These are phyloP conservation scores for Reticulascus tulasneorum DNA, from an alignment of 2,329 filamentous ascomycete species.

Conservation along the genomic window DNA sequence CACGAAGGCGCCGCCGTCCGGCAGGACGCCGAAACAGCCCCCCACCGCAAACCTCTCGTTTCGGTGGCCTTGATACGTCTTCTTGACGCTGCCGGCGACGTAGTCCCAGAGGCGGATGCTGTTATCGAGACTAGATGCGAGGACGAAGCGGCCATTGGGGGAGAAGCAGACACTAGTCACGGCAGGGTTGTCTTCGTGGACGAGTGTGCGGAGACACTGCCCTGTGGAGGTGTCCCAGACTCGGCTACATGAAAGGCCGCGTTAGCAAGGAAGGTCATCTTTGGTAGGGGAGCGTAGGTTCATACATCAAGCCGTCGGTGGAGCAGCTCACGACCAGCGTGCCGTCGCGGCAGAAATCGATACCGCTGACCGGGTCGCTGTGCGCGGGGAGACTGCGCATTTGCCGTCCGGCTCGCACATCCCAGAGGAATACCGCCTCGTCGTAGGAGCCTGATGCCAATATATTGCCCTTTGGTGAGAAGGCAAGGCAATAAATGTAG, in stretches of 20 bases:
- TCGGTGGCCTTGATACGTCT: conserved; percentile 91
- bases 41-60: conserved; percentile 84
- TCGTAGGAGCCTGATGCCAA: conserved; percentile 94
- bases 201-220: conserved; percentile 89
- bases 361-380: conserved; percentile 88
- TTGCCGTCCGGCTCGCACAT: conserved; percentile 78
- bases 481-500: conserved; percentile 90
- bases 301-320: conserved; percentile 81
- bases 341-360: conserved; percentile 89
- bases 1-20: conserved; percentile 51
- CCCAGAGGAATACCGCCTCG: conserved; percentile 96
- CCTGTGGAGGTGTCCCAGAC: conserved; percentile 96
- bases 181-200: conserved; percentile 92
- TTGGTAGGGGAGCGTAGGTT: conserved; percentile 13
- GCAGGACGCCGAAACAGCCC: conserved; percentile 69
- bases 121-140: conserved; percentile 88
- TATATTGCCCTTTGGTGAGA: conserved; percentile 97
- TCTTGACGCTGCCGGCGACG: conserved; percentile 82
- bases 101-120: conserved; percentile 95
- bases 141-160: conserved; percentile 88
- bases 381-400: conserved; percentile 93
- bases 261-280: conserved; percentile 4
- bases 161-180: conserved; percentile 88
- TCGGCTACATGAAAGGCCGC: conserved; percentile 46
- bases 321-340: conserved; percentile 90